Evolutionary conservation across 805 yeast species (phyloP), one percentile per base, ranked within the genome.

Genomic region (Kodamaea neixiangensis): DNA sequence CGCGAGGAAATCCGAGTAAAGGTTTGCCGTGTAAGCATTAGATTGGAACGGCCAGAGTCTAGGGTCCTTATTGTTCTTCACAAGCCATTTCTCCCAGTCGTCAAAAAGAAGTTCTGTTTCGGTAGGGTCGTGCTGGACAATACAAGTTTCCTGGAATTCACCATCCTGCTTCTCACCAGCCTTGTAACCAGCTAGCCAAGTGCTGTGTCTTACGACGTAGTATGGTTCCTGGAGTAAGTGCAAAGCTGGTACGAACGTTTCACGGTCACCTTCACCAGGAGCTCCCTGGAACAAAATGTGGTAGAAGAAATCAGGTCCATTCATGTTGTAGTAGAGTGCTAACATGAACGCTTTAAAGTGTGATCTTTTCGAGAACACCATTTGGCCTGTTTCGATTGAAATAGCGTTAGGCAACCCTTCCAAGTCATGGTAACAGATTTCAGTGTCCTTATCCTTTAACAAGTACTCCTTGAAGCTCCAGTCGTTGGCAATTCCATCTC

Each of bases 201-300:
- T 29, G 37, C 56, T 56, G 38, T 59, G 60, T 10, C 49, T 46
- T 5, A 61, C 64, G 25, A 67, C 44, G 50, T 73, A 71, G 57
- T 71, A 71, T 10, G 64, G 60, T 53, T 72, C 70, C 22, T 65
- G 54, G 58, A 72, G 63, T 13, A 65, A 68, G 47, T 64, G 66
- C 44, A 75, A 68, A 4, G 76, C 75, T 3, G 75, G 74, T 14
- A 66, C 64, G 51, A 66, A 65, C 3, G 75, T 69, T 44, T 72
- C 77, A 20, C 71, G 58, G 51, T 72, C 76, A 7, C 73, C 74
- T 3, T 47, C 51, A 0, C 72, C 73, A 15, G 60, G 63, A 2
- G 63, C 62, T 10, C 75, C 75, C 55, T 71, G 77, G 54, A 65
- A 71, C 2, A 72, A 48, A 37, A 72, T 58, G 10, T 54, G 54